phyloP scores from a whole-genome alignment of 2,329 filamentous ascomycete species.

The Juglanconis sp. region DNA sequence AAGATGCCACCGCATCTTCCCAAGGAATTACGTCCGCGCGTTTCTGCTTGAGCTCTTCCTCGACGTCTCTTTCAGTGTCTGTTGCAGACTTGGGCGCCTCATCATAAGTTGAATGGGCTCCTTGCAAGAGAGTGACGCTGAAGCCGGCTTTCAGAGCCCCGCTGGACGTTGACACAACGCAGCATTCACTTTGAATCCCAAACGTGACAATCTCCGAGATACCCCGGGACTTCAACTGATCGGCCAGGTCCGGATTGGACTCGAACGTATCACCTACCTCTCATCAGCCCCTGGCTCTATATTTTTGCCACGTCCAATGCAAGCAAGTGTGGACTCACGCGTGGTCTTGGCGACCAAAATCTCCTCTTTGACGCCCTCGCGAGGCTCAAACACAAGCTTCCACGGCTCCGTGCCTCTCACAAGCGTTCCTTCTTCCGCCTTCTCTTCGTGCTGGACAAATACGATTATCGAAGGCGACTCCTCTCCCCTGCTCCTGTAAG shows the following conservation, averaged over 20 bases:
- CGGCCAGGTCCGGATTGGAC: slow-evolving; percentile 28
- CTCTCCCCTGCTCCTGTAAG: not conserved
- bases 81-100: slow-evolving; percentile 20
- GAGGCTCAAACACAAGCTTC: slow-evolving; percentile 28
- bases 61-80: slow-evolving; percentile 27
- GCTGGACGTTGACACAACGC: slow-evolving; percentile 26
- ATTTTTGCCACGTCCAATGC: not conserved
- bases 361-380: slow-evolving; percentile 20
- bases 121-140: slow-evolving; percentile 26
- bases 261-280: slow-evolving; percentile 26
- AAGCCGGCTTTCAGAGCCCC: slow-evolving; percentile 28
- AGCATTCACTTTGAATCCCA: slow-evolving; percentile 32
- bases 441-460: slow-evolving; percentile 31
- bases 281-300: not conserved
- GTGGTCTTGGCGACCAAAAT: slow-evolving; percentile 27
- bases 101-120: slow-evolving; percentile 32
- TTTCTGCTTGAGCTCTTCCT: slow-evolving; percentile 21
- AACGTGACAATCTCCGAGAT: slow-evolving; percentile 26
- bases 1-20: slow-evolving; percentile 20
- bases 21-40: slow-evolving; percentile 25
- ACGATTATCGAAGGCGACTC: slow-evolving; percentile 20
- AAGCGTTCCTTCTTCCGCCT: slow-evolving; percentile 22
- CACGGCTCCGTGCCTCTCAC: slow-evolving; percentile 25
- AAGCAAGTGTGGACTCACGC: slow-evolving; percentile 16
- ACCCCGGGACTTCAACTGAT: slow-evolving; percentile 21